A percentile compares a stretch with the other conserved stretches of the same genome.
phyloP scores from a whole-genome alignment of 108 stramenopile species.

The Craspedostauros australis region DNA sequence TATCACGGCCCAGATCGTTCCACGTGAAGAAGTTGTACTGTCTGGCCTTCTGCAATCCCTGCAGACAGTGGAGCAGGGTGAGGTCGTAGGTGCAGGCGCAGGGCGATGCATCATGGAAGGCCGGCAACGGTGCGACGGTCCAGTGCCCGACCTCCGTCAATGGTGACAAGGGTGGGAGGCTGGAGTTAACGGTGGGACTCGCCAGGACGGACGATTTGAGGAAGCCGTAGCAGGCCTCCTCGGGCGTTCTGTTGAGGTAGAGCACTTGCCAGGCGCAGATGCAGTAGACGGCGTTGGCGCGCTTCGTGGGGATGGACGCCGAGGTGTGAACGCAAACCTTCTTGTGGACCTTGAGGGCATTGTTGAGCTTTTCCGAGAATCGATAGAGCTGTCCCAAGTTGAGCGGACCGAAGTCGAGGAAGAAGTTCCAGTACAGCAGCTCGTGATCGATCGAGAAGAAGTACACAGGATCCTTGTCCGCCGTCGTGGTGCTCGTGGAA shows the following conservation, averaged over 20 bases:
- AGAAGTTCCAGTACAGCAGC: conserved; percentile 98
- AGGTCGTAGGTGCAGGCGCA: conserved; percentile 90
- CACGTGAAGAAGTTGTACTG: conserved; percentile 83
- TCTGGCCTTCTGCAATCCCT: conserved; percentile 80
- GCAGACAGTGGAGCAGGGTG: conserved; percentile 84
- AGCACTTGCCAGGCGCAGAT: conserved; percentile 90
- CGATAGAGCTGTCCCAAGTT: conserved; percentile 94
- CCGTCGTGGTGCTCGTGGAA: not conserved
- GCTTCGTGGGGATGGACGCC: conserved; percentile 52
- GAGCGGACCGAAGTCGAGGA: conserved; percentile 98
- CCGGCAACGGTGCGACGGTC: conserved; percentile 64
- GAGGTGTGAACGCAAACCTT: conserved; percentile 80
- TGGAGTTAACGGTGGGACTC: not conserved
- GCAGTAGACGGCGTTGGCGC: conserved; percentile 90
- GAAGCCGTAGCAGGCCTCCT: conserved; percentile 62
- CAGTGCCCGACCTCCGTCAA: conserved; percentile 6
- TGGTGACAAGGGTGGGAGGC: conserved; percentile 19
- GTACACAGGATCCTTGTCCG: conserved; percentile 37
- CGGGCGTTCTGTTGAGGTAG: conserved; percentile 72
- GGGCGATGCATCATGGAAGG: conserved; percentile 99
- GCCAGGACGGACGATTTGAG: not conserved
- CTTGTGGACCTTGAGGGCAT: not conserved
- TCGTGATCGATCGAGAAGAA: conserved; percentile 91
- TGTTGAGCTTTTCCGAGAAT: conserved; percentile 83
- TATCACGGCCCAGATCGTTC: too few species aligned